Base-by-base conservation (phyloP, 148 eudicot genomes). In the Gaultheria prostrata region DNA sequence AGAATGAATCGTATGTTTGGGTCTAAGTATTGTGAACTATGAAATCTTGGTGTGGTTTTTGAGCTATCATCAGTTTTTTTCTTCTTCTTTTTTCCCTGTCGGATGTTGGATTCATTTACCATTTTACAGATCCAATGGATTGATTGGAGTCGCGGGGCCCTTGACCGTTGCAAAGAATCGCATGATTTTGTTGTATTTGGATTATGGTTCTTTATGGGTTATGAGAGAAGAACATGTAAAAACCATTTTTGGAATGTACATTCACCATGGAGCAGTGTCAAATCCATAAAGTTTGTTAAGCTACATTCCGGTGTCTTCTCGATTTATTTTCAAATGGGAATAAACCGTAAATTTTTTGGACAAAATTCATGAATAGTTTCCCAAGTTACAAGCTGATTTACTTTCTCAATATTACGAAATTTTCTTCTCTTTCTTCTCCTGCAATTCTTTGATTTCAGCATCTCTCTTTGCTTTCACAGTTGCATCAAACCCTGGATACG, bases 401-500 rank as follows among this genome's bases (percentile, higher is more conserved):
- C 20, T 12, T 51, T 51, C 17, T 11, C 56, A 51, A 51, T 51
- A 0, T 51, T 51, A 14, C 56, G 18, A 51, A 51, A 53, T 80
- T 84, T 92, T 92, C 89, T 94, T 94, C 69, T 84, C 86, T 72
- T 91, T 88, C 81, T 85, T 86, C 50, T 95, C 94, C 88, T 94
- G 54, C 95, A 95, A 93, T 53, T 90, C 92, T 85, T 88, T 86
- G 59, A 90, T 91, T 50, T 89, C 90, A 57, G 89, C 95, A 50
- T 90, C 97, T 4, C 91, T 48, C 86, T 90, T 90, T 32, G 84
- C 91, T 82, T 92, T 84, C 63, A 94, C 98, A 54, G 84, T 82
- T 3, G 86, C 90, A 71, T 87, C 83, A 83, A 95, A 95, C 48
- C 98, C 98, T 0, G 92, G 98, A 78, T 93, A 95, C 24, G 98